phyloP scores from a whole-genome alignment of 2,329 filamentous ascomycete genomes.

The Penicillium italicum region DNA sequence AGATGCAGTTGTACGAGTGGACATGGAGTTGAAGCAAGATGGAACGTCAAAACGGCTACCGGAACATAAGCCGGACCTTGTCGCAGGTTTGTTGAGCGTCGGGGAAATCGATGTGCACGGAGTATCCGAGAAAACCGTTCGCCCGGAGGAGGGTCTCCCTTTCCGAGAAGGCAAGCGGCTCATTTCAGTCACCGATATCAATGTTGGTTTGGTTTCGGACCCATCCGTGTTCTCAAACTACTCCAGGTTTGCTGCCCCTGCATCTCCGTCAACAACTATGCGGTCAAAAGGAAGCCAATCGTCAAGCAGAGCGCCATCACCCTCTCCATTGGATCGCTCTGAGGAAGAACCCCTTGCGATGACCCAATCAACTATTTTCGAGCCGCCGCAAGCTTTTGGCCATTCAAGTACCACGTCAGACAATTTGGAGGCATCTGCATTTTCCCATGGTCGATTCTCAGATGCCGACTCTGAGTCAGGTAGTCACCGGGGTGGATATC shows the following conservation, averaged over 20 bases:
- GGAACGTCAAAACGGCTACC: conserved; percentile 33
- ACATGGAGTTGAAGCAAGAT: conserved; percentile 46
- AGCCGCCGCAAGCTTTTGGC: conserved; percentile 21
- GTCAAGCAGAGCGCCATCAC: conserved; percentile 29
- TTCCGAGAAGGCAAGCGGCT: conserved; percentile 42
- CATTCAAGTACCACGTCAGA: background rate
- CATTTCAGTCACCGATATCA: conserved; percentile 45
- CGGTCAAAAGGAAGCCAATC: conserved; percentile 32
- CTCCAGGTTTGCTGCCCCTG: conserved; percentile 35
- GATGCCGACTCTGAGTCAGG: conserved; percentile 42
- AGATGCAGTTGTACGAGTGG: conserved; percentile 52
- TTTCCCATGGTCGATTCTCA: conserved; percentile 42
- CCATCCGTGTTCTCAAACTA: conserved; percentile 48
- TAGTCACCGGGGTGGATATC: conserved; percentile 22
- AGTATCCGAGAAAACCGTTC: conserved; percentile 22
- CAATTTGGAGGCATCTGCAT: conserved; percentile 30
- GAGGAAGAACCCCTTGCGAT: conserved; percentile 31
- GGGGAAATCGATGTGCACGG: conserved; percentile 35
- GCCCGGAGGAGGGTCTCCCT: conserved; percentile 20
- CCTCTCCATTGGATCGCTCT: conserved; percentile 24
- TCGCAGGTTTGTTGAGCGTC: conserved; percentile 36
- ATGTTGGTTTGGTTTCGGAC: conserved; percentile 48
- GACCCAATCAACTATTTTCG: conserved; percentile 40
- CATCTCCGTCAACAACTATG: conserved; percentile 34
- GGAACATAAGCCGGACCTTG: conserved; percentile 36